Base-by-base conservation (phyloP, 192 early-diverging fungal species). In the Gamsiella multidivaricata region DNA sequence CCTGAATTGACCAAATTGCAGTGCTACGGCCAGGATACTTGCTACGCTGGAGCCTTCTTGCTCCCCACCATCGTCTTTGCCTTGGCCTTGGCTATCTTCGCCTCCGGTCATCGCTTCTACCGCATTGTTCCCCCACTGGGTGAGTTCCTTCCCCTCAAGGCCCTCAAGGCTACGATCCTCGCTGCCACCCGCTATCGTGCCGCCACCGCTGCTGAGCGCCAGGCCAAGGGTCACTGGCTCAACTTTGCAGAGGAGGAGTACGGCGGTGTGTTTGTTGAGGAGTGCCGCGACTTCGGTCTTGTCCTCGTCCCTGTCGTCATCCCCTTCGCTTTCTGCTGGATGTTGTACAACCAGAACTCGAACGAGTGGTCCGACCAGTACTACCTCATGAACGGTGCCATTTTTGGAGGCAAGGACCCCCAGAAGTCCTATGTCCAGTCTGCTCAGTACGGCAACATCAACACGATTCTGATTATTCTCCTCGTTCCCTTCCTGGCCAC, bases 101-200 rank as follows among this genome's bases (percentile, higher is more conserved):
- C 80, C 10, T 31, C 76, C 43, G 89, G 89, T 54, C 59, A 84
- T 28, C 72, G 64, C 22, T 81, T 68, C 78, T 91, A 91, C 74
- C 81, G 89, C 54, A 82, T 90, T 51, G 88, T 91, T 10, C 87
- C 89, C 29, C 88, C 89, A 52, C 65, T 80, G 52, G 87, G 89
- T 34, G 52, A 69, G 54, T 90, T 91, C 80, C 59, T 89, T 43
- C 81, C 82, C 31, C 68, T 61, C 29, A 69, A 81, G 60, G 76
- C 86, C 41, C 0, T 80, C 42, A 74, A 71, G 64, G 75, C 73
- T 25, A 81, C 79, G 9, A 3, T 57, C 59, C 41, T 46, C 39
- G 79, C 80, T 39, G 47, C 69, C 25, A 9, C 46, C 0, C 33
- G 54, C 20, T 32, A 69, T 49, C 8, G 12, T 28, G 46, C 50